Evolutionary conservation across 176 grass and related monocot species (phyloP).

Genomic region (Carex pumila): DNA sequence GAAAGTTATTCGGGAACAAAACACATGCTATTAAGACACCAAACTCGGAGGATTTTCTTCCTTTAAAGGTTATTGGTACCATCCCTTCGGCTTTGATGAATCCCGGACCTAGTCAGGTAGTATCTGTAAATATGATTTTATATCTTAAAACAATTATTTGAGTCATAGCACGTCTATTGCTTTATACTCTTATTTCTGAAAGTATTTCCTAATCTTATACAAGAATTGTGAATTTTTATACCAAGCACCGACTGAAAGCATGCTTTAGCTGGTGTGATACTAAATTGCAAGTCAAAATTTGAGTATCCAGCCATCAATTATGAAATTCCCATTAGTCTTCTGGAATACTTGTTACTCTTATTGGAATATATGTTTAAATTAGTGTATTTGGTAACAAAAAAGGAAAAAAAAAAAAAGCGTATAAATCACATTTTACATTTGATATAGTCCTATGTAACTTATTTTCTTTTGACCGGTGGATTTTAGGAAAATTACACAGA

Average conservation of each 20-base stretch:
- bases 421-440: background rate
- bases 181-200: background rate
- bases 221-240: background rate
- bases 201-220: background rate
- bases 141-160: background rate
- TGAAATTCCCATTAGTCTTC: background rate
- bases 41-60: constrained; percentile 14
- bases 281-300: background rate
- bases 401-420: background rate
- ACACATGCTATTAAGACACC: constrained; percentile 20
- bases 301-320: background rate
- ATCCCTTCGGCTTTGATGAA: constrained; percentile 13
- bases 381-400: background rate
- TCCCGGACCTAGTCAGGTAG: constrained; percentile 32
- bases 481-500: constrained; percentile 44
- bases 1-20: constrained; percentile 39
- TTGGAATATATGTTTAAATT: background rate
- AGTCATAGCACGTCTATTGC: background rate
- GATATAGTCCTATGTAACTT: background rate
- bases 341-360: background rate
- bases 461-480: background rate
- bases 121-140: background rate
- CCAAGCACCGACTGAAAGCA: background rate
- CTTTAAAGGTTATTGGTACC: constrained; percentile 20
- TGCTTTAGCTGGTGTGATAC: background rate